Base-by-base conservation (phyloP, 2,329 filamentous ascomycete genomes). In the Rutstroemia sp. region DNA sequence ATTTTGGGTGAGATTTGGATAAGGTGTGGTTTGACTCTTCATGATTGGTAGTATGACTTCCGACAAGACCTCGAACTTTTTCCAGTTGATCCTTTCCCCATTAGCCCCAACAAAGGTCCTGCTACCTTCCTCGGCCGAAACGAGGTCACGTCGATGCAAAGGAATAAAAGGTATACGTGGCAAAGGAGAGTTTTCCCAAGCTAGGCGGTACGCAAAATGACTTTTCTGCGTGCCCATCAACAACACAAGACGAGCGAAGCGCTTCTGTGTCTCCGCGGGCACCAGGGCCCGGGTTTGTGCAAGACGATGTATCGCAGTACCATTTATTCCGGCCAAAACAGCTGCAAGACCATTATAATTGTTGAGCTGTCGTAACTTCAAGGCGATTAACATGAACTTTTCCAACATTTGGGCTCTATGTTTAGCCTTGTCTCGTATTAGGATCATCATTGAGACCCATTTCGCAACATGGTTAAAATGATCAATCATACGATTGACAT, bases 341-440 rank as follows among this genome's bases (percentile, higher is more conserved):
- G 94, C 92, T n/a, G 92, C 92, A 1, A 99, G 77, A 0, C 91
- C 88, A 69, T 97, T 97, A 76, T 97, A 99, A 71, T 99, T 97
- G 75, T 97, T 96, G 60, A 96, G 75, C 67, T 92, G 86, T 41
- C 94, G 87, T 50, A 99, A 76, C 73, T 91, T 92, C 66, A 86
- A 68, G 38, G 92, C 92, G 64, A 99, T 84, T 51, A 81, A 82
- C 89, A 97, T 97, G 69, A 96, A 96, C 69, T 96, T 96, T 70
- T 96, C 92, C 55, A 99, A 75, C 74, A 94, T 92, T 60, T 87
- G 81, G 2, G 91, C 92, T 61, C 94, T 82, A 70, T 99, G 94
- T 71, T 97, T 97, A 10, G 94, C 86, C 74, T 99, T 99, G 69
- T 97, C 92, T 60, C 92, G 84, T 63, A 97, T 80, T 8, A 99